phyloP scores from a whole-genome alignment of 2,329 filamentous ascomycete species.

The Fusarium sp. region DNA sequence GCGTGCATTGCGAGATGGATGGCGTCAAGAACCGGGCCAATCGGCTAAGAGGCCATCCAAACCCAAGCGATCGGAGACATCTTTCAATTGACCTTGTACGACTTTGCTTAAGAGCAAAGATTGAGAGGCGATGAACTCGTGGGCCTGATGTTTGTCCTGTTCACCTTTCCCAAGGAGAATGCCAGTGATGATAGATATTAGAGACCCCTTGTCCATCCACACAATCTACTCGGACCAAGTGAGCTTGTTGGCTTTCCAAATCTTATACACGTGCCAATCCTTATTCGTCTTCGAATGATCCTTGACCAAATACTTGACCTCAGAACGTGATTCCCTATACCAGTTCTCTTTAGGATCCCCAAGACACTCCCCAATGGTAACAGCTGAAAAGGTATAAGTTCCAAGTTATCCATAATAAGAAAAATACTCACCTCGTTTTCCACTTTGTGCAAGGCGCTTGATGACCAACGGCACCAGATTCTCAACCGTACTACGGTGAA shows the following conservation, averaged over 20 bases:
- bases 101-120: too few species aligned
- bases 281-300: neutral
- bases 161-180: neutral
- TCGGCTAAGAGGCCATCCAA: neutral
- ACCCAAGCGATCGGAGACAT: neutral
- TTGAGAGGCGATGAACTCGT: too few species aligned
- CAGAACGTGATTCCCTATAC: constrained; percentile 14
- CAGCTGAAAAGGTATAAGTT: constrained; percentile 3
- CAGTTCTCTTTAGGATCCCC: constrained; percentile 19
- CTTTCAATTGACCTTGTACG: too few species aligned
- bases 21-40: neutral
- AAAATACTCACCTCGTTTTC: constrained; percentile 11
- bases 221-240: neutral
- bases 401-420: fast-evolving
- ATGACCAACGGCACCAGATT: constrained; percentile 43
- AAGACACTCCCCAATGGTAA: constrained; percentile 26
- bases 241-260: neutral
- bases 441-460: constrained; percentile 1
- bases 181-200: neutral
- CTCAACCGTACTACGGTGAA: constrained; percentile 53
- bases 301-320: neutral
- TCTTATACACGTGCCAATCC: neutral
- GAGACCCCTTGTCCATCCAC: neutral
- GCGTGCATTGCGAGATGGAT: neutral
- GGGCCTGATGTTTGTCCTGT: neutral